Conservation (phyloP, 2,329 filamentous ascomycete species). For the Aspergillus terreus region DNA sequence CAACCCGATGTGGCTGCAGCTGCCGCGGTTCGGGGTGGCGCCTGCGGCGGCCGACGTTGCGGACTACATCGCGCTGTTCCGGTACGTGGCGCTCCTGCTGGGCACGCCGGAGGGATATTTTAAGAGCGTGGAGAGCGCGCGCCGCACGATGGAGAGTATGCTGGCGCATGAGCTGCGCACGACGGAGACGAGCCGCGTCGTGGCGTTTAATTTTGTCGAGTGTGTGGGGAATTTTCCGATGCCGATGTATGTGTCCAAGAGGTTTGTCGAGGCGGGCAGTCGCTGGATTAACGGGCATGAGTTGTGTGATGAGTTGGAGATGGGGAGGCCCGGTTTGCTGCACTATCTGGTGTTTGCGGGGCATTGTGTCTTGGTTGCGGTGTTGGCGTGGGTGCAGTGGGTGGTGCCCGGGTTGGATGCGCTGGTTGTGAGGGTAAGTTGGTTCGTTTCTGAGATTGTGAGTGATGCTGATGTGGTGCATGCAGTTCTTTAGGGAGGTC, state of each 20-base stretch:
- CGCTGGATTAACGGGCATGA: conserved; percentile 38
- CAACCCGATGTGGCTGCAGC: conserved; percentile 60
- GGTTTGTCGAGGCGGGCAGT: conserved; percentile 37
- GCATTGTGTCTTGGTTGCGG: conserved; percentile 28
- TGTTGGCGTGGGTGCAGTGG: conserved; percentile 24
- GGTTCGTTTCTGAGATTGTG: neutral
- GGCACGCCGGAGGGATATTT: conserved; percentile 63
- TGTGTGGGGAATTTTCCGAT: conserved; percentile 32
- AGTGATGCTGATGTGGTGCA: neutral
- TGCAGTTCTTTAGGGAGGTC: conserved; percentile 11
- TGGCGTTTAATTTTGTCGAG: conserved; percentile 40
- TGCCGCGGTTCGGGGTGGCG: conserved; percentile 67
- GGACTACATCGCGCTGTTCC: conserved; percentile 71
- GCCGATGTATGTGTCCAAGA: conserved; percentile 33
- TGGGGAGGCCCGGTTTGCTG: conserved; percentile 27
- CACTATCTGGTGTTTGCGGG: conserved; percentile 11
- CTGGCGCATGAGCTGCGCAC: conserved; percentile 30
- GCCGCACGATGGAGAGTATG: conserved; percentile 56
- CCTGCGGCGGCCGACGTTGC: conserved; percentile 56
- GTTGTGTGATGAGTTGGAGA: conserved; percentile 33
- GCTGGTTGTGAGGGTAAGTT: conserved; percentile 19
- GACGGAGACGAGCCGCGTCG: conserved; percentile 31
- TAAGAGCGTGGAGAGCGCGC: conserved; percentile 52
- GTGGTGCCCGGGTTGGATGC: conserved; percentile 23
- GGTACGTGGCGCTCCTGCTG: conserved; percentile 66